Evolutionary conservation across 345 rosid species (phyloP).

Genomic region (Barbarea vulgaris): DNA sequence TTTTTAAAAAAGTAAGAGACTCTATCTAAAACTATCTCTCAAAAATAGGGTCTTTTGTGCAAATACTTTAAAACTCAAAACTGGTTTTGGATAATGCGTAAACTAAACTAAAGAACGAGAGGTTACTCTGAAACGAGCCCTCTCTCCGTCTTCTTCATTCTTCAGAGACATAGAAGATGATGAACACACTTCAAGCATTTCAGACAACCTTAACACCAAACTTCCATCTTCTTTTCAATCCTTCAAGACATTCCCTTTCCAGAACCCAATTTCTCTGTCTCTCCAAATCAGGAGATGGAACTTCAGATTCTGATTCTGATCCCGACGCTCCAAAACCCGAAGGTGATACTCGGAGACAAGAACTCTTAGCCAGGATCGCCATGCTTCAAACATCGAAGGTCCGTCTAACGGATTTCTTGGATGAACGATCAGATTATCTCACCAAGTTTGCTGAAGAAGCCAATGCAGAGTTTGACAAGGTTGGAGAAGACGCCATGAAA

Average conservation of each 20-base stretch:
- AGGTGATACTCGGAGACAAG: slow-evolving; percentile 78
- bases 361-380: slow-evolving; percentile 79
- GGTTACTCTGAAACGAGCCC: slow-evolving; percentile 34
- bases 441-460: slow-evolving; percentile 90
- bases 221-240: slow-evolving; percentile 26
- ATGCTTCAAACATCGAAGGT: slow-evolving; percentile 86
- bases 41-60: neutral
- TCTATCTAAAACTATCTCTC: neutral
- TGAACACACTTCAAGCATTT: slow-evolving; percentile 39
- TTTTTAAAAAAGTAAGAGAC: slow-evolving; percentile 4
- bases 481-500: slow-evolving; percentile 91
- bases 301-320: slow-evolving; percentile 41
- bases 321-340: slow-evolving; percentile 48
- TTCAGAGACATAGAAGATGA: slow-evolving; percentile 26
- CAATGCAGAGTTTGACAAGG: slow-evolving; percentile 70
- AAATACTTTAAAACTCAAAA: slow-evolving; percentile 27
- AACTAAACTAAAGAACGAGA: slow-evolving; percentile 35
- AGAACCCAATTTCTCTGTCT: slow-evolving; percentile 32
- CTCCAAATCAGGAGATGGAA: slow-evolving; percentile 32
- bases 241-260: slow-evolving; percentile 22
- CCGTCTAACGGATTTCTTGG: slow-evolving; percentile 82
- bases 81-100: slow-evolving; percentile 43
- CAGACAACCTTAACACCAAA: slow-evolving; percentile 39
- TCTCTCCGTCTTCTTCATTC: slow-evolving; percentile 17
- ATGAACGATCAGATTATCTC: slow-evolving; percentile 73